Evolutionary conservation across 305 asterid species (phyloP).

Genomic region (Fraxinus albicans): DNA sequence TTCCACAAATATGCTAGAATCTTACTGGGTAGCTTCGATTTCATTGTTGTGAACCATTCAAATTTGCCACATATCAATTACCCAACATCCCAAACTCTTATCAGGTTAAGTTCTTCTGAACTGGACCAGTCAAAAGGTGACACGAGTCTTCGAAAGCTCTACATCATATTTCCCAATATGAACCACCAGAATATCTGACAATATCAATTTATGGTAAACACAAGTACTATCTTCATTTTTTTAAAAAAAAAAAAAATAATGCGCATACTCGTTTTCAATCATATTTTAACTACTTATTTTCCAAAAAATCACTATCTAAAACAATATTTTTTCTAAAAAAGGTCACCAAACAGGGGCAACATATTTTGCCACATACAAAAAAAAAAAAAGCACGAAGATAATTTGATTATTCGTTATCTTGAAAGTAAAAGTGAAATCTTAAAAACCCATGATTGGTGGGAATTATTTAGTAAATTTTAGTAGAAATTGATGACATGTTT

Average conservation of each 20-base stretch:
- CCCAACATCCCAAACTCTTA: neutral
- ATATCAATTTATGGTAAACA: neutral
- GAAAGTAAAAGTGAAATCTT: too few species aligned
- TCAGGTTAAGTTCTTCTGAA: neutral
- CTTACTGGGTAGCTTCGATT: neutral
- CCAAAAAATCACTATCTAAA: too few species aligned
- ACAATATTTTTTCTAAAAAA: too few species aligned
- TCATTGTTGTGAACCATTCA: neutral
- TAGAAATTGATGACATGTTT: too few species aligned
- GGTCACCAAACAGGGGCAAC: too few species aligned
- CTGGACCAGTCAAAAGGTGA: neutral
- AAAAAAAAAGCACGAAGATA: too few species aligned
- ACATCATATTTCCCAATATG: neutral
- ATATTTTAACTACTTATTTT: too few species aligned
- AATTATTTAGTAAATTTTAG: too few species aligned
- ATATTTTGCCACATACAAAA: neutral
- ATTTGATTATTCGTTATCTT: too few species aligned
- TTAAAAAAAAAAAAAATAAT: too few species aligned
- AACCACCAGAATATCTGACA: neutral
- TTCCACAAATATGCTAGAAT: neutral
- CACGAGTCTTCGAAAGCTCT: neutral
- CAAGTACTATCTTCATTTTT: neutral
- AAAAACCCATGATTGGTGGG: too few species aligned
- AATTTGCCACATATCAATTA: neutral
- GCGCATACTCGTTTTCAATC: too few species aligned